These are phyloP conservation scores for Aspergillus sergii DNA, from an alignment of 2,329 filamentous ascomycete genomes.

Conservation along the genomic window DNA sequence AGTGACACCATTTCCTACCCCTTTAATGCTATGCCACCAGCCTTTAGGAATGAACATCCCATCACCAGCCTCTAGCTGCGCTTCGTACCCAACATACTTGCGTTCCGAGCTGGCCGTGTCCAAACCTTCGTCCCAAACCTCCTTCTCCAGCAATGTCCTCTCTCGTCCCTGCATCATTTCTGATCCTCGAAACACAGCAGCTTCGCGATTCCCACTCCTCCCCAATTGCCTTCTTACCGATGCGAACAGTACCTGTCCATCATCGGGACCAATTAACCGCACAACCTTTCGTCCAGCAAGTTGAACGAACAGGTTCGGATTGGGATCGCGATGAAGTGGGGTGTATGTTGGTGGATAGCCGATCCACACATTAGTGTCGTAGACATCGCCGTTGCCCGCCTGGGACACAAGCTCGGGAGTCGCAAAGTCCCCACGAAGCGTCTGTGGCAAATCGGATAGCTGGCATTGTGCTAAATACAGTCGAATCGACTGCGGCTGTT, in stretches of 20 bases:
- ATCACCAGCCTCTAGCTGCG: constrained; percentile 65
- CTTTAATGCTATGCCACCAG: constrained; percentile 86
- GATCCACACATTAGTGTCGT: constrained; percentile 84
- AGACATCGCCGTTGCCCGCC: constrained; percentile 79
- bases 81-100: constrained; percentile 49
- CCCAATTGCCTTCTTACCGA: constrained; percentile 46
- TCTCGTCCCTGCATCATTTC: constrained; percentile 92
- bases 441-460: constrained; percentile 66
- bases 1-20: constrained; percentile 59
- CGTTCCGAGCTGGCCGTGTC: constrained; percentile 27
- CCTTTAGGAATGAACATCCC: constrained; percentile 77
- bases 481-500: constrained; percentile 29
- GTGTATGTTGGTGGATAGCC: constrained; percentile 86
- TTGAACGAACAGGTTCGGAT: constrained; percentile 90
- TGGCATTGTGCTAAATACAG: constrained; percentile 87
- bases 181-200: constrained; percentile 65
- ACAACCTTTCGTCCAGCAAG: constrained; percentile 72
- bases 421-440: constrained; percentile 67
- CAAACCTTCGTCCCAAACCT: constrained; percentile 64
- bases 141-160: constrained; percentile 64
- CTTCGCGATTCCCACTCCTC: constrained; percentile 33
- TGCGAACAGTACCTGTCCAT: constrained; percentile 67
- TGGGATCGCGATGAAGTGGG: constrained; percentile 88
- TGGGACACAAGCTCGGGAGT: constrained; percentile 64
- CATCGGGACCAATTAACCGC: constrained; percentile 67